Evolutionary conservation across 352 stramenopile species (phyloP).

Genomic region (Globisporangium viniferum): DNA sequence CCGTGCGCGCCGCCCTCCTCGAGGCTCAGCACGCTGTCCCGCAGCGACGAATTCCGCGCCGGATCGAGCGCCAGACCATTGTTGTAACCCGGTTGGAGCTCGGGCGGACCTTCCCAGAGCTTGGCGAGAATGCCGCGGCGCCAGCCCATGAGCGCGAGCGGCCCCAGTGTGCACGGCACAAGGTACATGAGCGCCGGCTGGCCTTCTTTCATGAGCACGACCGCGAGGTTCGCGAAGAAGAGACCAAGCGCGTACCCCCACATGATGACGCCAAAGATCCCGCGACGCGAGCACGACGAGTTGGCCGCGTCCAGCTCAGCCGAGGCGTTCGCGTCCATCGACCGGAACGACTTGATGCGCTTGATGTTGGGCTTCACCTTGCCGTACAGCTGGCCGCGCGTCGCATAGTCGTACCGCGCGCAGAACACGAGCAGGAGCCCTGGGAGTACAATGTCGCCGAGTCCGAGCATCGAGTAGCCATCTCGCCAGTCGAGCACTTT

Average conservation of each 20-base stretch:
- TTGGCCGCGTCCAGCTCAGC: constrained; percentile 42
- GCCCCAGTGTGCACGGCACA: constrained; percentile 90
- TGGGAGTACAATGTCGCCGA: constrained; percentile 96
- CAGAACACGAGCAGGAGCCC: constrained; percentile 95
- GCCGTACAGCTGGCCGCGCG: constrained; percentile 64
- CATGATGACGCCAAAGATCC: constrained; percentile 81
- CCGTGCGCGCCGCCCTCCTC: constrained; percentile 24
- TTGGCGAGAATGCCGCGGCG: constrained; percentile 83
- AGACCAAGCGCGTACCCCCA: constrained; percentile 94
- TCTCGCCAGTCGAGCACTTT: constrained; percentile 92
- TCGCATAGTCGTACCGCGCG: constrained; percentile 91
- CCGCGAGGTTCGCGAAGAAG: constrained; percentile 91
- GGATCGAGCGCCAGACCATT: constrained; percentile 5
- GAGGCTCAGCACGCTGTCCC: constrained; percentile 23
- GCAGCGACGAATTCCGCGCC: constrained; percentile 5
- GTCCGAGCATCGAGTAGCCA: constrained; percentile 91
- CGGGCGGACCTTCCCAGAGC: constrained; percentile 87
- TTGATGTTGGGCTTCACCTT: constrained; percentile 46
- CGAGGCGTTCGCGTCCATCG: constrained; percentile 12
- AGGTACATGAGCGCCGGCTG: constrained; percentile 97
- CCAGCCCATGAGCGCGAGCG: constrained; percentile 72
- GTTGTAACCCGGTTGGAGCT: constrained; percentile 30
- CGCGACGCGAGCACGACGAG: constrained; percentile 30
- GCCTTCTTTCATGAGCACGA: constrained; percentile 90
- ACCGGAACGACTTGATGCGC: constrained; percentile 36